These are phyloP conservation scores for Nemania bipapillata DNA, from an alignment of 2,329 filamentous ascomycete species.

Conservation along the genomic window DNA sequence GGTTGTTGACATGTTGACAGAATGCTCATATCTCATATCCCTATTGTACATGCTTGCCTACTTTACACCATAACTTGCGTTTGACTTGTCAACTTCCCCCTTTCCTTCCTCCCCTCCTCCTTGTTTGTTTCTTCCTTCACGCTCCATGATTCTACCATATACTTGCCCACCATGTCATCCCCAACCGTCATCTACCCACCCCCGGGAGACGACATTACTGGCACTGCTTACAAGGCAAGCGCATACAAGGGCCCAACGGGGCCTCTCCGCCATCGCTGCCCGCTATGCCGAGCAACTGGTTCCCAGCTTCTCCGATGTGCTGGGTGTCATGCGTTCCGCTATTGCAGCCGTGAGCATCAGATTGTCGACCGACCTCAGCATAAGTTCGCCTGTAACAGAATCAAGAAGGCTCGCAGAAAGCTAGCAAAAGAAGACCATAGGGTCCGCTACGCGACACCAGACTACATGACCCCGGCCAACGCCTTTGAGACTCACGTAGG, in stretches of 20 bases:
- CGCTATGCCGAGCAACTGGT: conserved; percentile 31
- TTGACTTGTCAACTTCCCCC: neutral
- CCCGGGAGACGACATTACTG: no score
- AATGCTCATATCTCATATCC: neutral
- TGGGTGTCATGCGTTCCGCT: conserved; percentile 57
- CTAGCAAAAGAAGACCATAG: conserved; percentile 53
- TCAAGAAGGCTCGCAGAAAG: conserved; percentile 49
- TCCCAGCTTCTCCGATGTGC: conserved; percentile 54
- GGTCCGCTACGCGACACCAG: conserved; percentile 51
- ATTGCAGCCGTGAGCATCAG: conserved; percentile 61
- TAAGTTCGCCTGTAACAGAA: conserved; percentile 54
- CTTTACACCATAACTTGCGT: neutral
- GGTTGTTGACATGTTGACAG: no score
- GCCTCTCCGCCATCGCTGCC: conserved; percentile 31
- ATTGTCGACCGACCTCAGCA: conserved; percentile 52
- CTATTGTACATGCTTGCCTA: no score
- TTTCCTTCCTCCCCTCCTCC: neutral
- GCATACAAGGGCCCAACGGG: conserved; percentile 29
- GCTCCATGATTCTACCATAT: neutral
- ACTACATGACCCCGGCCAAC: conserved; percentile 47
- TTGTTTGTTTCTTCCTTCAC: neutral
- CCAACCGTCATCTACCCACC: no score
- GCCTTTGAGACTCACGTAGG: conserved; percentile 56
- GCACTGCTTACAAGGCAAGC: neutral
- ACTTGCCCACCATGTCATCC: conserved; percentile 8